Evolutionary conservation across 2,329 filamentous ascomycete species (phyloP).

Genomic region (Fusarium sacchari): DNA sequence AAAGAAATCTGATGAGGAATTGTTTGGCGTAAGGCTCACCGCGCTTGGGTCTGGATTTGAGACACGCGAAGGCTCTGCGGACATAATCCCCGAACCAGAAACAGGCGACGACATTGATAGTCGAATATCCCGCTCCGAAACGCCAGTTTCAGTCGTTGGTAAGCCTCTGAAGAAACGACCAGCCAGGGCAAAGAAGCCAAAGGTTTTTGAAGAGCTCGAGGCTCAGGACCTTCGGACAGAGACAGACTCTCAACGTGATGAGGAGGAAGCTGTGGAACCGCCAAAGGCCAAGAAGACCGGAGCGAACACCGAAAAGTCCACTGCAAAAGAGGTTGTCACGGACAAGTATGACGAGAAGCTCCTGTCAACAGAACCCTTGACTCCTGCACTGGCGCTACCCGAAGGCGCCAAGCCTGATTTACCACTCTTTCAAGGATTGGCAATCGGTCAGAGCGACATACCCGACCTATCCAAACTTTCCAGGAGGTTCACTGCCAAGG

Average conservation of each 20-base stretch:
- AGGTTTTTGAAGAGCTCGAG: slow-evolving; percentile 77
- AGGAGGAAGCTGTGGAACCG: slow-evolving; percentile 48
- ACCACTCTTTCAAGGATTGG: slow-evolving; percentile 55
- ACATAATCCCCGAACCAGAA: slow-evolving; percentile 61
- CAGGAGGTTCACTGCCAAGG: slow-evolving; percentile 57
- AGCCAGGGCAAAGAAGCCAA: slow-evolving; percentile 75
- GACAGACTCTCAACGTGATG: slow-evolving; percentile 52
- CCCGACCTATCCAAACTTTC: slow-evolving; percentile 61
- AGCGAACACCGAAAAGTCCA: slow-evolving; percentile 31
- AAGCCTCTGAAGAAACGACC: slow-evolving; percentile 67
- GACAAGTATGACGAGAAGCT: slow-evolving; percentile 59
- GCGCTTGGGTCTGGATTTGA: slow-evolving; percentile 62
- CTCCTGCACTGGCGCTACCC: slow-evolving; percentile 57
- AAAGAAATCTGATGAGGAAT: slow-evolving; percentile 82
- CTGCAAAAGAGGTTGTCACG: slow-evolving; percentile 44
- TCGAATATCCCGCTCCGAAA: slow-evolving; percentile 58
- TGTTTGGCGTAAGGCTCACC: slow-evolving; percentile 73
- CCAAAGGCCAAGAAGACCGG: slow-evolving; percentile 20
- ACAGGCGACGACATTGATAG: slow-evolving; percentile 54
- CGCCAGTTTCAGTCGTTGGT: slow-evolving; percentile 53
- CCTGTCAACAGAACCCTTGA: slow-evolving; percentile 60
- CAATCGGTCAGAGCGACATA: slow-evolving; percentile 56
- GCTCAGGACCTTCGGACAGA: slow-evolving; percentile 67
- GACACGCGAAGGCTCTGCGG: slow-evolving; percentile 59
- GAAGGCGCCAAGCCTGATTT: slow-evolving; percentile 58